A percentile compares a stretch with the other conserved stretches of the same genome.
phyloP scores from a whole-genome alignment of 2,329 filamentous ascomycete genomes.

The Cryphonectria carpinicola region DNA sequence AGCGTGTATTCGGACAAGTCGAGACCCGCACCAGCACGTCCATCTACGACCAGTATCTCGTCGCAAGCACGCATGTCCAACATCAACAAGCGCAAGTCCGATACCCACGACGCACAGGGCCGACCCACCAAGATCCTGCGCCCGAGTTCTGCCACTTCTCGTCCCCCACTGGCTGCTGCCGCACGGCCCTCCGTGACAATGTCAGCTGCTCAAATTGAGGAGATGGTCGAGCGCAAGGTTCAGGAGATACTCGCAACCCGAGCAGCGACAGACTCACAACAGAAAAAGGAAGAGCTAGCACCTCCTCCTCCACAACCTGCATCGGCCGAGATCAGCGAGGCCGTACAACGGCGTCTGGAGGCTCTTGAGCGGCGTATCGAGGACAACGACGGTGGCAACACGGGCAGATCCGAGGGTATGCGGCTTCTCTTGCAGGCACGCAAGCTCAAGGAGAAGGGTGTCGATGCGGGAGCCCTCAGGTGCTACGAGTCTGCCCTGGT shows the following conservation, averaged over 20 bases:
- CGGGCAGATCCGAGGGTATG: constrained; percentile 79
- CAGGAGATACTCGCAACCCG: constrained; percentile 85
- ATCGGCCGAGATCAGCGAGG: constrained; percentile 66
- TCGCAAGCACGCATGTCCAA: constrained; percentile 16
- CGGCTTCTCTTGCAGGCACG: constrained; percentile 88
- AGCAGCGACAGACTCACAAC: constrained; percentile 49
- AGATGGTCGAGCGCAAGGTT: constrained; percentile 89
- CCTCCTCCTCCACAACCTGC: constrained; percentile 15
- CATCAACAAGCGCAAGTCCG: constrained; percentile 40
- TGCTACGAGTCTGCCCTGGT: constrained; percentile 87
- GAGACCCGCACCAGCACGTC: constrained; percentile 49
- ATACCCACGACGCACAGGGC: constrained; percentile 43
- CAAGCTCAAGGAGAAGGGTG: constrained; percentile 83
- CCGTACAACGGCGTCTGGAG: constrained; percentile 80
- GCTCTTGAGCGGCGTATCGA: constrained; percentile 87
- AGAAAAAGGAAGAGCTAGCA: constrained; percentile 40
- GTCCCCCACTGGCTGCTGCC: constrained; percentile 30
- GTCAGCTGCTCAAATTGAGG: constrained; percentile 79
- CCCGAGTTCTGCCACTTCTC: constrained; percentile 34
- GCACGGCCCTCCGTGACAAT: constrained; percentile 50
- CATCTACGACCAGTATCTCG: constrained; percentile 35
- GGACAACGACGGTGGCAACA: constrained; percentile 46
- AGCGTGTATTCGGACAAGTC: constrained; percentile 80
- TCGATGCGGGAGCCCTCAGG: constrained; percentile 75
- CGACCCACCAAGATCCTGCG: constrained; percentile 56